Base-by-base conservation (phyloP, 129 eudicot species). In the Artemisia tridentata region DNA sequence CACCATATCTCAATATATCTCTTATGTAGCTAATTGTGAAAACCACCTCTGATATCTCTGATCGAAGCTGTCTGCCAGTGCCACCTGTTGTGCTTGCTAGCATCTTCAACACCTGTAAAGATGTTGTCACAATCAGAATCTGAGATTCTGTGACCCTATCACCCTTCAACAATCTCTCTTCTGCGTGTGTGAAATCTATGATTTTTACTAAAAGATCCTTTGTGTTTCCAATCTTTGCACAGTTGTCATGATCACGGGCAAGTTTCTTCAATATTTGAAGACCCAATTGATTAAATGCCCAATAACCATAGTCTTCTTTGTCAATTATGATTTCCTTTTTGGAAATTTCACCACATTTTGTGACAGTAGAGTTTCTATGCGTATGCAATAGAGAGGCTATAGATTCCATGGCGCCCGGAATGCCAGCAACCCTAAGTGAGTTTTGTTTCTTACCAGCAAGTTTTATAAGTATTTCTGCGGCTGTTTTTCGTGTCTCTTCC, bases 391-490 rank as follows among this genome's bases (percentile, higher is more conserved):
- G 68, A 27, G 83, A 78, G 1, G 99, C 87, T 67, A 93, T 90
- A 10, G 99, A 93, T 65, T 93, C 97, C 83, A 93, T 78, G 0
- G 97, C 86, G 8, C 99, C 99, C 0, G 97, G 88, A 14, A 93
- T 87, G 2, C 96, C 99, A 1, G 99, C 97, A 46, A 93, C 96
- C 43, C 99, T 84, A 43, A 87, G 85, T 0, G 97, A 84, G 59
- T 90, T 93, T 65, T 90, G 97, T 69, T 82, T 85, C 52, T 89
- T 93, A 0, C 93, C 86, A 4, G 92, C 92, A 2, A 93, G 74
- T 67, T 78, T 72, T 3, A 86, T 72, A 41, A 93, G 57, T 2
- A 93, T 93, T 55, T 83, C 87, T 0, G 97, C 97, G 9, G 99
- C 91, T 25, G 96, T 82, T 50, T 65, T 69, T 63, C 97, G 72